phyloP scores from a whole-genome alignment of 345 rosid species.

The Rhizophora apiculata region DNA sequence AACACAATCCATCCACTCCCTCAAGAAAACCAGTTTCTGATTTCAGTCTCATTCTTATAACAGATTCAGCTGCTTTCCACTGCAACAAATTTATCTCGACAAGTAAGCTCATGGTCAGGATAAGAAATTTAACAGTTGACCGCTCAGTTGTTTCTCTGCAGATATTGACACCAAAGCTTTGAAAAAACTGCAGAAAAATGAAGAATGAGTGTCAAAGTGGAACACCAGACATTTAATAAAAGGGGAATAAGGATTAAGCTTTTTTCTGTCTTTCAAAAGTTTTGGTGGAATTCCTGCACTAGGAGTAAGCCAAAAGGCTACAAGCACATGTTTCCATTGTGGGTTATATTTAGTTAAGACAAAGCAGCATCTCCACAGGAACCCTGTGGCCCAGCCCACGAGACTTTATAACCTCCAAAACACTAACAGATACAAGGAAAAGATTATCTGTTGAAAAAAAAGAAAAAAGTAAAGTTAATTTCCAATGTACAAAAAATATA shows the following conservation, averaged over 20 bases:
- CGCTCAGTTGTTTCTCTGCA: slow-evolving; percentile 47
- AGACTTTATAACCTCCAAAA: too few relatives aligned
- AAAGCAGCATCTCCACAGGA: too few relatives aligned
- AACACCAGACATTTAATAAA: neutral
- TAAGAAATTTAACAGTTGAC: slow-evolving; percentile 56
- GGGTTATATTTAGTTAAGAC: too few relatives aligned
- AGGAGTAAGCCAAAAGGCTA: too few relatives aligned
- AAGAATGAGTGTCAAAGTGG: slow-evolving; percentile 16
- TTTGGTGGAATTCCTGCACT: too few relatives aligned
- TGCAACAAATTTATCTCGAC: slow-evolving; percentile 58
- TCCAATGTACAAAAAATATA: neutral
- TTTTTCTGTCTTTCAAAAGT: too few relatives aligned
- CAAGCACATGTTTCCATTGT: too few relatives aligned
- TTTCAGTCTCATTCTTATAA: slow-evolving; percentile 23
- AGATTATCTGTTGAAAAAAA: too few relatives aligned
- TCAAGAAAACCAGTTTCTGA: slow-evolving; percentile 27
- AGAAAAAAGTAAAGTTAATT: neutral
- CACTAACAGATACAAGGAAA: too few relatives aligned
- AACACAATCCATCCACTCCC: slow-evolving; percentile 29
- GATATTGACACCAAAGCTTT: slow-evolving; percentile 40
- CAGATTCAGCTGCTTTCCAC: slow-evolving; percentile 39
- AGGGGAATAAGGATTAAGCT: too few relatives aligned
- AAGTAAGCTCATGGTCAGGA: slow-evolving; percentile 55
- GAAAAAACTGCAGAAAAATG: slow-evolving; percentile 53
- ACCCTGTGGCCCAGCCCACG: too few relatives aligned